phyloP scores from a whole-genome alignment of 305 asterid species.

The Andrographis paniculata region DNA sequence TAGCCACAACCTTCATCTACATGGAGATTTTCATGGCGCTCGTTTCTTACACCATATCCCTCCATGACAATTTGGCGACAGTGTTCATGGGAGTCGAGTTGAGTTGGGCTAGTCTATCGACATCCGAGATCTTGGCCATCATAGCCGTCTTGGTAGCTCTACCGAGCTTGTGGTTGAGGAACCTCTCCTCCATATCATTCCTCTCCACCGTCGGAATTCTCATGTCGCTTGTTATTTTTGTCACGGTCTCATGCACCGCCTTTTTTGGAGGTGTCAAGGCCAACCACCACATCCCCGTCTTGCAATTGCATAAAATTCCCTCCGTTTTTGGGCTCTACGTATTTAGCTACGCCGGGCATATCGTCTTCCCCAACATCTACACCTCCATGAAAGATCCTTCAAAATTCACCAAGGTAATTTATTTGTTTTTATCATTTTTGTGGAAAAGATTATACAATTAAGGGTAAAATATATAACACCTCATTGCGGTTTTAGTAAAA shows the following conservation, averaged over 20 bases:
- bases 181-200: constrained; percentile 65
- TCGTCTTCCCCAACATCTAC: constrained; percentile 61
- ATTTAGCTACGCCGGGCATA: constrained; percentile 58
- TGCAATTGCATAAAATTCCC: constrained; percentile 36
- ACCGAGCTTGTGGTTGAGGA: constrained; percentile 68
- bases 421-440: too few species aligned
- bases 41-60: constrained; percentile 71
- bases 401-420: constrained; percentile 57
- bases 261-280: constrained; percentile 39
- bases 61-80: constrained; percentile 54
- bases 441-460: too few species aligned
- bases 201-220: constrained; percentile 54
- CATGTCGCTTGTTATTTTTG: constrained; percentile 50
- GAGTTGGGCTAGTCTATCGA: constrained; percentile 30
- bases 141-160: constrained; percentile 58
- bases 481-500: too few species aligned
- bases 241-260: constrained; percentile 43
- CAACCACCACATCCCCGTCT: constrained; percentile 29
- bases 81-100: constrained; percentile 32
- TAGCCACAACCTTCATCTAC: constrained; percentile 38
- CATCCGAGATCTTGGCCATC: constrained; percentile 40
- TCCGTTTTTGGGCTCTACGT: constrained; percentile 51
- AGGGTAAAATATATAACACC: too few species aligned
- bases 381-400: constrained; percentile 68
- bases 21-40: constrained; percentile 76